These are phyloP conservation scores for Artemisia princeps DNA, from an alignment of 140 eudicot species.

Conservation along the genomic window DNA sequence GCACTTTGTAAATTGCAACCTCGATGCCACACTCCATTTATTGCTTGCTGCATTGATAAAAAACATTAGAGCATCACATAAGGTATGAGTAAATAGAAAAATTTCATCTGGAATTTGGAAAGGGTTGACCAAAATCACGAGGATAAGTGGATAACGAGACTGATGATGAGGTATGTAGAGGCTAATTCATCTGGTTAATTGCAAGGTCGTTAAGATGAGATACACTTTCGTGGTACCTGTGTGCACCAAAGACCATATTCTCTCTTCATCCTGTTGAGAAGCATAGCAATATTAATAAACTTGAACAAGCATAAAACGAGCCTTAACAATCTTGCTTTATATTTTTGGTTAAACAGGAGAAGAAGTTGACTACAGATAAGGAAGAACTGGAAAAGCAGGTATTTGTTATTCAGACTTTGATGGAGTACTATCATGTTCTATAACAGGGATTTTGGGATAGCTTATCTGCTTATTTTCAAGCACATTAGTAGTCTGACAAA, in stretches of 20 bases:
- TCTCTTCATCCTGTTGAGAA: constrained; percentile 4
- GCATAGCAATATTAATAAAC: constrained; percentile 2
- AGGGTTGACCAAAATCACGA: not conserved
- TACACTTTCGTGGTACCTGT: not conserved
- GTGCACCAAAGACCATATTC: not conserved
- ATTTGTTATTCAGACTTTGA: no score
- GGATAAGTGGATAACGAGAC: not conserved
- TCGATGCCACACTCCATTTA: no score
- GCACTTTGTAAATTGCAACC: no score
- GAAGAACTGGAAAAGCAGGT: constrained; percentile 19
- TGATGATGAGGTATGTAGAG: constrained; percentile 1
- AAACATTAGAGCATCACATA: no score
- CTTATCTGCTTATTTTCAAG: no score
- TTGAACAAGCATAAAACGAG: not conserved
- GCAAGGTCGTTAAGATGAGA: constrained; percentile 19
- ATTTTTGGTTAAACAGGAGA: constrained; percentile 12
- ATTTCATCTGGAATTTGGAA: not conserved
- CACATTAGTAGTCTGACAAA: no score
- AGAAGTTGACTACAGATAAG: constrained; percentile 18
- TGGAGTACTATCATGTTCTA: no score
- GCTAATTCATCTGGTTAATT: constrained; percentile 26
- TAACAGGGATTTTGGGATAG: no score
- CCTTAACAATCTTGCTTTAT: not conserved
- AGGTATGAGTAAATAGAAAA: no score
- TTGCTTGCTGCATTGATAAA: no score